phyloP scores from a whole-genome alignment of 2,329 filamentous ascomycete species.

The Fusarium sp. region DNA sequence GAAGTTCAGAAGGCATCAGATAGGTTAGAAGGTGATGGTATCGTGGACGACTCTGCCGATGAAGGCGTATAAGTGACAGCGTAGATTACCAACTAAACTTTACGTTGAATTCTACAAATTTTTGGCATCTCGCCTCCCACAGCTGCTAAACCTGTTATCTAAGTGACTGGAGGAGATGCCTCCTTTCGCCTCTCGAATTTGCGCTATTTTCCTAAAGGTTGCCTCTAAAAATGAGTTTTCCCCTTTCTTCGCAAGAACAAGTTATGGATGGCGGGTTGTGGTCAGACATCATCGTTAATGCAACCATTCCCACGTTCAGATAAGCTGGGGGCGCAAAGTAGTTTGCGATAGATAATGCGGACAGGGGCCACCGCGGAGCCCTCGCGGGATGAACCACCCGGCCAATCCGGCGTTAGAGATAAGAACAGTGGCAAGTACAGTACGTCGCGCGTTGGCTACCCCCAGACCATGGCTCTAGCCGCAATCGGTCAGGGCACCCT shows the following conservation, averaged over 20 bases:
- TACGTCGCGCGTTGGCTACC: not conserved
- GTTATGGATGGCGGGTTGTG: not conserved
- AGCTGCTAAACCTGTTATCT: not conserved
- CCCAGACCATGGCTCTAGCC: conserved; percentile 18
- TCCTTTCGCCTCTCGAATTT: not conserved
- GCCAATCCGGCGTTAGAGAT: not conserved
- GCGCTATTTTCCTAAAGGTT: not conserved
- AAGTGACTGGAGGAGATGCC: not conserved
- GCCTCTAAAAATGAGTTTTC: not conserved
- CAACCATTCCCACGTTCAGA: conserved; percentile 12
- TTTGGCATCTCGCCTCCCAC: not conserved
- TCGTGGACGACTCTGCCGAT: not conserved
- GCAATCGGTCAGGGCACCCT: conserved; percentile 3
- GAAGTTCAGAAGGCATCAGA: conserved; percentile 43
- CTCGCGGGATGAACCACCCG: not conserved
- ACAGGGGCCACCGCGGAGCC: conserved; percentile 11
- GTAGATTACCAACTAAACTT: not conserved
- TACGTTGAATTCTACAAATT: not conserved
- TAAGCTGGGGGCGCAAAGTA: conserved; percentile 6
- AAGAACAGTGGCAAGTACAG: not conserved
- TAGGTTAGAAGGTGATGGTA: conserved; percentile 36
- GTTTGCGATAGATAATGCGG: conserved; percentile 28
- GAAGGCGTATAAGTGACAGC: not conserved
- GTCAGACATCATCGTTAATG: conserved; percentile 4
- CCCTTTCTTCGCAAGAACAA: not conserved